Evolutionary conservation across 805 yeast genomes (phyloP), one percentile per base, ranked within the genome.

Genomic region (Kurtzmaniella cleridarum): DNA sequence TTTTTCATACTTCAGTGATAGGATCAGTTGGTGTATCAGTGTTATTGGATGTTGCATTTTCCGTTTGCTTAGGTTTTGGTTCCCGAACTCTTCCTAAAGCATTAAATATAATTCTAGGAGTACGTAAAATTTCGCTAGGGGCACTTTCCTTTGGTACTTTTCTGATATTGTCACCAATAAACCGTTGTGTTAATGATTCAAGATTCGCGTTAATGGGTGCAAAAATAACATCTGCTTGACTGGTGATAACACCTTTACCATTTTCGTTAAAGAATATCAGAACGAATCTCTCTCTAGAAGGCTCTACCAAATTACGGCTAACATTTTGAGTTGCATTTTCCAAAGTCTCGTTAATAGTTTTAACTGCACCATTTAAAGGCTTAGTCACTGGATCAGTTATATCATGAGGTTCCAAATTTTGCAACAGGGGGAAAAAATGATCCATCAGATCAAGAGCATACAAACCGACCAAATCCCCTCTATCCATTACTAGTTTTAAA

Each of bases 231-330:
- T 82, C 88, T 16, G 81, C 51, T 17, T 75, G 71, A n/a, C 81
- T 68, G 47, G 87, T 69, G 29, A 84, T 47, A 36, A 80, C 54
- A 30, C 85, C 83, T 51, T 76, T 78, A 17, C 87, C 87, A 24
- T 77, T 64, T 6, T 76, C 69, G 51, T 79, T 79, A 54, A 74
- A 72, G 30, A 78, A 51, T 26, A 75, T 66, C 35, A 71, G 63
- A 51, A 77, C 73, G 52, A 78, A 74, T 38, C 60, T 61, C 44
- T 61, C 60, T 45, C 73, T 73, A 3, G 78, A 58, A 24, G 89
- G 85, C 26, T 57, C 53, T n/a, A 66, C 47, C 2, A 72, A 42
- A 16, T 48, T 45, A 27, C 41, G 35, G 27, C 45, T 47, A 5
- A 49, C 38, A 18, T 41, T 40, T 4, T 31, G 31, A 27, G 39